Evolutionary conservation across 352 stramenopile species (phyloP).

Genomic region (Phytopythium helicoides): DNA sequence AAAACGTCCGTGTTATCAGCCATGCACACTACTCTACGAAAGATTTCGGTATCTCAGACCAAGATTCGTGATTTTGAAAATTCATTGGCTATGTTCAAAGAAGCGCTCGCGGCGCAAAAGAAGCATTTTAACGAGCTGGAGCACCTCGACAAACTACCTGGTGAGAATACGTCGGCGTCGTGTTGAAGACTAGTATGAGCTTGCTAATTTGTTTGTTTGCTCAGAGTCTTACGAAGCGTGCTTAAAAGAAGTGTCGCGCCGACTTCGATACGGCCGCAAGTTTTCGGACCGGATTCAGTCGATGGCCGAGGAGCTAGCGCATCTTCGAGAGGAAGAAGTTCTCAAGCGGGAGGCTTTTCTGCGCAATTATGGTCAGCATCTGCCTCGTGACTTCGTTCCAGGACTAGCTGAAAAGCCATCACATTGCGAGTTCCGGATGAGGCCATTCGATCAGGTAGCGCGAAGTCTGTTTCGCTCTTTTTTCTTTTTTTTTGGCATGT

Average conservation of each 20-base stretch:
- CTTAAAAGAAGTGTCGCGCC: constrained; percentile 74
- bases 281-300: constrained; percentile 83
- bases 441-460: constrained; percentile 70
- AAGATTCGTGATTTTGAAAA: constrained; percentile 90
- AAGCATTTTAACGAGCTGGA: constrained; percentile 85
- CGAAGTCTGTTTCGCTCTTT: no score
- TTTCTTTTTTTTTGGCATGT: no score
- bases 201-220: neutral
- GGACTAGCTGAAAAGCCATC: constrained; percentile 85
- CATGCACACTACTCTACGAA: constrained; percentile 60
- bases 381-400: constrained; percentile 79
- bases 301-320: constrained; percentile 83
- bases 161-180: constrained; percentile 15
- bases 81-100: constrained; percentile 76
- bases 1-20: constrained; percentile 53
- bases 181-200: neutral
- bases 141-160: constrained; percentile 77
- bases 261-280: constrained; percentile 60
- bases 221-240: constrained; percentile 77
- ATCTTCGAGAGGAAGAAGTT: constrained; percentile 80
- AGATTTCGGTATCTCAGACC: constrained; percentile 78
- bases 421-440: constrained; percentile 87
- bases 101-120: constrained; percentile 73
- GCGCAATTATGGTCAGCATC: constrained; percentile 70
- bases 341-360: constrained; percentile 76